phyloP scores from a whole-genome alignment of 1,139 yeast species.

The Pneumocystis carinii region DNA sequence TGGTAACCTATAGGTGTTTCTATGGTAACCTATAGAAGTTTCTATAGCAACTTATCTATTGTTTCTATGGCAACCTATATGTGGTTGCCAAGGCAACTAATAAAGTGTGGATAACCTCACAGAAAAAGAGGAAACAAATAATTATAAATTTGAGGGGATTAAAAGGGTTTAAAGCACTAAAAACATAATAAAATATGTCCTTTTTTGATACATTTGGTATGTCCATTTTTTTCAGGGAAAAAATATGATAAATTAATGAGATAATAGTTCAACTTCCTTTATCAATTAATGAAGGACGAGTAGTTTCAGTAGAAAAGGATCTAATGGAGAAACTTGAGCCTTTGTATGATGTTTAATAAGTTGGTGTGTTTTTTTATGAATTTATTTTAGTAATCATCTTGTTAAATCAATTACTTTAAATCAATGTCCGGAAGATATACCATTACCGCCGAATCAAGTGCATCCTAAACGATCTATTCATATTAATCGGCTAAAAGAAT shows the following conservation, averaged over 20 bases:
- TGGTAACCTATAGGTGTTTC: too few relatives aligned
- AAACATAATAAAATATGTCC: not conserved
- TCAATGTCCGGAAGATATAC: conserved; percentile 16
- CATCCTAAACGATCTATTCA: conserved; percentile 33
- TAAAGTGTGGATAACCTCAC: not conserved
- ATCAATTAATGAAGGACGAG: not conserved
- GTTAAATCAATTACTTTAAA: not conserved
- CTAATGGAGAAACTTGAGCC: not conserved
- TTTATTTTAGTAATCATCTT: not conserved
- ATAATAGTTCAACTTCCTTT: not conserved
- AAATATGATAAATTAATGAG: not conserved
- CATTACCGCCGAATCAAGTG: conserved; percentile 48
- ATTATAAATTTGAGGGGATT: not conserved
- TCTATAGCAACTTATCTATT: too few relatives aligned
- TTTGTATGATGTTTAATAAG: not conserved
- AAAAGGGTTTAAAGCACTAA: not conserved
- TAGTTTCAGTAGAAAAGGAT: not conserved
- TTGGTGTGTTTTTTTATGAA: not conserved
- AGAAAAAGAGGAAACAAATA: not conserved
- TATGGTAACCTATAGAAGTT: not conserved
- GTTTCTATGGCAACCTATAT: too few relatives aligned
- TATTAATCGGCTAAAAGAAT: conserved; percentile 58
- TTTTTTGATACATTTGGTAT: not conserved
- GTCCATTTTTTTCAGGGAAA: not conserved
- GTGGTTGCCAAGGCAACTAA: too few relatives aligned